Conservation (phyloP, 2,329 filamentous ascomycete species). For the Botryosphaeria dothidea region DNA sequence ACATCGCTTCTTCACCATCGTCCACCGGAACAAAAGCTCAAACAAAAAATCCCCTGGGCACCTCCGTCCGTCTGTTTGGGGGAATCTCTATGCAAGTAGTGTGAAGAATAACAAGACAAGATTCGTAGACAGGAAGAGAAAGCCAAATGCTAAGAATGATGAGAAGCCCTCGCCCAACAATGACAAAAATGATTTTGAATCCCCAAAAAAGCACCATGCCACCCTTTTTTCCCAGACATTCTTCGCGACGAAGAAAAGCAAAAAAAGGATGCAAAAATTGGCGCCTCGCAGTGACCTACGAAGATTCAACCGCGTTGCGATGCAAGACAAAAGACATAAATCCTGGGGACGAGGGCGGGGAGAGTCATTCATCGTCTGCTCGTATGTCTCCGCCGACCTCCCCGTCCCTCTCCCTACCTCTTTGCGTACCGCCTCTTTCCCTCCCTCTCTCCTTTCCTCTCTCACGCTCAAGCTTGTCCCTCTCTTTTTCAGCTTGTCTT, state of each 20-base stretch:
- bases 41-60: constrained; percentile 1
- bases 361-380: constrained; percentile 12
- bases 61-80: constrained; percentile 11
- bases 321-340: constrained; percentile 14
- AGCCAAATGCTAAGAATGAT: constrained; percentile 2
- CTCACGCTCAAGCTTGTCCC: constrained; percentile 4
- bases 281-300: background rate
- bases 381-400: background rate
- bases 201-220: constrained; percentile 15
- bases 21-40: background rate
- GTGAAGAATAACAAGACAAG: background rate
- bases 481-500: background rate
- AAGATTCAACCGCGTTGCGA: constrained; percentile 1
- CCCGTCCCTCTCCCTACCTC: background rate
- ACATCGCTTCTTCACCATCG: background rate
- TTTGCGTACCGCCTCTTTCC: constrained; percentile 6
- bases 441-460: constrained; percentile 6
- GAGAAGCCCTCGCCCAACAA: constrained; percentile 8
- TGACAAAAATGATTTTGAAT: background rate
- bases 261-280: constrained; percentile 5
- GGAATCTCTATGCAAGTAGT: constrained; percentile 17
- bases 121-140: constrained; percentile 4
- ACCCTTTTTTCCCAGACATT: constrained; percentile 8
- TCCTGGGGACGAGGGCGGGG: background rate
- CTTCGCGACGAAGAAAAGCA: constrained; percentile 5